Conservation (phyloP, 139 green algal species). For the Coelastrella sp. region DNA sequence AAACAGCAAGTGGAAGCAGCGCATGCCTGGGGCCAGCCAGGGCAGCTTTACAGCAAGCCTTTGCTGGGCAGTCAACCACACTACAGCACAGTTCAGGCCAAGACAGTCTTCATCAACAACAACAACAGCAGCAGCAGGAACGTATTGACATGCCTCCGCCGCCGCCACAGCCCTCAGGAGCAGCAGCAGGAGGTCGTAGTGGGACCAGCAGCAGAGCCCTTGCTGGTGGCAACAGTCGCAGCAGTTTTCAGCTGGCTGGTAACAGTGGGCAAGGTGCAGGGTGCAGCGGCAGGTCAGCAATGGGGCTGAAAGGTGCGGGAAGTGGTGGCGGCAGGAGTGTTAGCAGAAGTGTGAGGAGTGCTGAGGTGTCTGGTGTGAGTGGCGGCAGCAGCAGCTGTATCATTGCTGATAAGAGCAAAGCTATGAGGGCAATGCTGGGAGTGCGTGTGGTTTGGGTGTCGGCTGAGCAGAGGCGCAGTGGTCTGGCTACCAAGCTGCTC, state of each 20-base stretch:
- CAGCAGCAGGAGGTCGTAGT: background rate
- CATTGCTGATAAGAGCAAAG: background rate
- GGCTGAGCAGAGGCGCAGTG: constrained; percentile 32
- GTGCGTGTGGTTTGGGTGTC: constrained; percentile 52
- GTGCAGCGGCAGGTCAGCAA: background rate
- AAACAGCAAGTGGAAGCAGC: too few species aligned
- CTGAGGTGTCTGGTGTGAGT: background rate
- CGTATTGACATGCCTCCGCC: background rate
- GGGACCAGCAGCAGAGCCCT: background rate
- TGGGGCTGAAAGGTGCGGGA: background rate
- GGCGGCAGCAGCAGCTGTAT: background rate
- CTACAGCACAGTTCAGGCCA: background rate
- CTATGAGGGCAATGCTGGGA: constrained; percentile 39
- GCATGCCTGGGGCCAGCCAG: too few species aligned
- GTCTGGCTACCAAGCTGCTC: constrained; percentile 43
- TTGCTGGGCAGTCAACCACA: background rate
- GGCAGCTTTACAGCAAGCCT: too few species aligned
- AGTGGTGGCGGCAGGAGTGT: constrained; percentile 7
- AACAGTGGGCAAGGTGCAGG: background rate
- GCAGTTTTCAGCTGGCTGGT: too few species aligned
- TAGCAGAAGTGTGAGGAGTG: background rate
- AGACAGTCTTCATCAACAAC: background rate
- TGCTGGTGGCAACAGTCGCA: background rate
- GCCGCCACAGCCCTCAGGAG: constrained; percentile 18
- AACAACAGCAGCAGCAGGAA: constrained; percentile 28